A percentile compares a stretch with the other conserved stretches of the same genome.
Evolutionary conservation across 352 stramenopile genomes (phyloP).

Genomic region (Pythium biforme): DNA sequence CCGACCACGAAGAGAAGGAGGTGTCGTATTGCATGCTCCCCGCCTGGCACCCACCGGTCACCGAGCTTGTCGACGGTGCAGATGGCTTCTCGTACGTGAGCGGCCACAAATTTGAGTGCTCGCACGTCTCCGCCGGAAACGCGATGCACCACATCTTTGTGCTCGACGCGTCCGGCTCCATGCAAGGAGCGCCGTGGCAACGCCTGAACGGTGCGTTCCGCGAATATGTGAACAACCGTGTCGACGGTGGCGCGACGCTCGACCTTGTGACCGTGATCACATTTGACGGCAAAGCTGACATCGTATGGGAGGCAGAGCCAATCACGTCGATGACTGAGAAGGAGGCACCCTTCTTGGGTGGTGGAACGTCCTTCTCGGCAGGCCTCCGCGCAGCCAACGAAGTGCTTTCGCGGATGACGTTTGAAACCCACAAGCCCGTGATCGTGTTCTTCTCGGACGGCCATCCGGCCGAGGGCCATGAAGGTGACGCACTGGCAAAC

Average conservation of each 20-base stretch:
- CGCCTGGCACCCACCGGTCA: slow-evolving; percentile 54
- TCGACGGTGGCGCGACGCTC: slow-evolving; percentile 42
- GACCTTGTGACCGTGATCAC: slow-evolving; percentile 77
- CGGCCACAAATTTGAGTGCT: slow-evolving; percentile 77
- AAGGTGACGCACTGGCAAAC: slow-evolving; percentile 46
- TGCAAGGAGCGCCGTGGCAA: slow-evolving; percentile 57
- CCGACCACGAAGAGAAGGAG: slow-evolving; percentile 55
- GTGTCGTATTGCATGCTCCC: slow-evolving; percentile 58
- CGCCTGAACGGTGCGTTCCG: slow-evolving; percentile 53
- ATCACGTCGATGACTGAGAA: slow-evolving; percentile 45
- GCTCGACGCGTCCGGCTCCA: slow-evolving; percentile 73
- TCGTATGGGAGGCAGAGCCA: slow-evolving; percentile 50
- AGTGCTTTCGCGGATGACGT: slow-evolving; percentile 66
- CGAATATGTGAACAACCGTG: slow-evolving; percentile 66
- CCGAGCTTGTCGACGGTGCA: slow-evolving; percentile 23
- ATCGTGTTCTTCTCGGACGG: slow-evolving; percentile 85
- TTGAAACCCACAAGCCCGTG: slow-evolving; percentile 57
- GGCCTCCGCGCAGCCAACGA: slow-evolving; percentile 59
- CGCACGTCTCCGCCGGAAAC: slow-evolving; percentile 45
- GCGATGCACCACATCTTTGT: slow-evolving; percentile 82
- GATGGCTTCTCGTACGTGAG: slow-evolving; percentile 56
- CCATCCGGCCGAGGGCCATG: slow-evolving; percentile 39
- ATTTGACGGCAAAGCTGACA: slow-evolving; percentile 43
- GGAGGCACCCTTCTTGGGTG: slow-evolving; percentile 34
- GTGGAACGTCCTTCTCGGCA: slow-evolving; percentile 48